Percentiles rank a stretch among this genome's conserved stretches.
These are phyloP conservation scores for Ambrosiella xylebori DNA, from an alignment of 2,329 filamentous ascomycete genomes.

Conservation along the genomic window DNA sequence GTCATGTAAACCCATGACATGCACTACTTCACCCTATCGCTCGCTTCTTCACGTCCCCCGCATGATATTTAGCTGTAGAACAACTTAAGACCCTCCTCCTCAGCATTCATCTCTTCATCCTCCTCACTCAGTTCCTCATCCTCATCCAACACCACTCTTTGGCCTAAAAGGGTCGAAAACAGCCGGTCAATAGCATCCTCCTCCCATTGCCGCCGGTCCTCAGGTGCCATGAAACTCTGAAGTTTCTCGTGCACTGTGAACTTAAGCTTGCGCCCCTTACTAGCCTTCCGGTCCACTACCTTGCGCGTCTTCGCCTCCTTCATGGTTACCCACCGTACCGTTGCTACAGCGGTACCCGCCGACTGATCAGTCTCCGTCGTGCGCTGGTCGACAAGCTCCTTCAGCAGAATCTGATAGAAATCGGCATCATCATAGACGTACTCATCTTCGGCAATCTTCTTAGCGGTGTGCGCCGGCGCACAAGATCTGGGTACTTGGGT, in stretches of 20 bases:
- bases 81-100: conserved; percentile 35
- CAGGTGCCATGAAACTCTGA: conserved; percentile 93
- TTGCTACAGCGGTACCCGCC: conserved; percentile 37
- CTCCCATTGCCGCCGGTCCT: conserved; percentile 68
- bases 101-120: conserved; percentile 33
- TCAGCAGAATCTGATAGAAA: conserved; percentile 85
- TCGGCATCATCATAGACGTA: conserved; percentile 81
- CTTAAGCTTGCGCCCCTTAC: conserved; percentile 83
- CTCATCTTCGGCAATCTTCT: conserved; percentile 37
- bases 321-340: conserved; percentile 48
- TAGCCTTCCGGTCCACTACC: conserved; percentile 80
- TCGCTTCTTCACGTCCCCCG: conserved; percentile 2
- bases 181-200: conserved; percentile 60
- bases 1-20: not conserved
- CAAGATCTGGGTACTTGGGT: conserved; percentile 59
- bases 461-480: conserved; percentile 49
- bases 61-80: conserved; percentile 26
- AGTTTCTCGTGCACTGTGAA: conserved; percentile 95
- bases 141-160: conserved; percentile 46
- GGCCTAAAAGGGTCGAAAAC: conserved; percentile 59
- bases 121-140: conserved; percentile 33
- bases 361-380: conserved; percentile 46
- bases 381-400: conserved; percentile 82
- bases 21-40: not conserved
- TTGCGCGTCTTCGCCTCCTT: conserved; percentile 63